phyloP scores from a whole-genome alignment of 352 stramenopile genomes.

The Halophytophthora batemanensis region DNA sequence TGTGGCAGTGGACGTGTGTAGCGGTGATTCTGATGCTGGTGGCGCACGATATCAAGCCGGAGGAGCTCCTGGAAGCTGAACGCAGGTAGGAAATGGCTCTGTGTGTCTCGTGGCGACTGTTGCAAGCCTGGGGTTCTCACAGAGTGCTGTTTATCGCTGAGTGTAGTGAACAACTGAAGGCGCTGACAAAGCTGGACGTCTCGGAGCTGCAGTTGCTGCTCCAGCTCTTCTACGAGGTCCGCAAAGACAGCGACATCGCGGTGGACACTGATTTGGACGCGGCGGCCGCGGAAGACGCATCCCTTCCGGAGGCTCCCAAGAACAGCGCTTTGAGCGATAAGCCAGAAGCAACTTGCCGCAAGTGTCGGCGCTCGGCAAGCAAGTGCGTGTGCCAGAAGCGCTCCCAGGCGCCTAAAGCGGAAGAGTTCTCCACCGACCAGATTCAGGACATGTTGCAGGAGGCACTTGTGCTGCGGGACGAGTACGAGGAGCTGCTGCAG shows the following conservation, averaged over 20 bases:
- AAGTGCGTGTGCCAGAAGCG: slow-evolving; percentile 60
- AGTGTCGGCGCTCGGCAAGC: slow-evolving; percentile 54
- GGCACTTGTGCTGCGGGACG: slow-evolving; percentile 58
- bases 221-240: slow-evolving; percentile 60
- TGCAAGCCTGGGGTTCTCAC: not conserved
- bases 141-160: slow-evolving; percentile 1
- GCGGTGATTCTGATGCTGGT: slow-evolving; percentile 65
- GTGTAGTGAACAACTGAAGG: slow-evolving; percentile 30
- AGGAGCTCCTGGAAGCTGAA: slow-evolving; percentile 35
- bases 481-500: slow-evolving; percentile 73
- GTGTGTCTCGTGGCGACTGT: too few species aligned
- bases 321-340: slow-evolving; percentile 3
- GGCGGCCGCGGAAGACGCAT: slow-evolving; percentile 16
- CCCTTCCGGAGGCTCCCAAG: slow-evolving; percentile 10
- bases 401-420: slow-evolving; percentile 12
- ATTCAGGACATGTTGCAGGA: slow-evolving; percentile 71
- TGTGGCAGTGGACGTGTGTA: slow-evolving; percentile 62
- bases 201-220: slow-evolving; percentile 68
- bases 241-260: slow-evolving; percentile 50
- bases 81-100: too few species aligned
- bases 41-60: slow-evolving; percentile 42
- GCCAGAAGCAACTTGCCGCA: slow-evolving; percentile 50
- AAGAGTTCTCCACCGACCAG: slow-evolving; percentile 51
- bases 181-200: slow-evolving; percentile 58
- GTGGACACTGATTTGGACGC: slow-evolving; percentile 54